Conservation (phyloP, 169 alveolate genomes). For the Cystoisospora suis region DNA sequence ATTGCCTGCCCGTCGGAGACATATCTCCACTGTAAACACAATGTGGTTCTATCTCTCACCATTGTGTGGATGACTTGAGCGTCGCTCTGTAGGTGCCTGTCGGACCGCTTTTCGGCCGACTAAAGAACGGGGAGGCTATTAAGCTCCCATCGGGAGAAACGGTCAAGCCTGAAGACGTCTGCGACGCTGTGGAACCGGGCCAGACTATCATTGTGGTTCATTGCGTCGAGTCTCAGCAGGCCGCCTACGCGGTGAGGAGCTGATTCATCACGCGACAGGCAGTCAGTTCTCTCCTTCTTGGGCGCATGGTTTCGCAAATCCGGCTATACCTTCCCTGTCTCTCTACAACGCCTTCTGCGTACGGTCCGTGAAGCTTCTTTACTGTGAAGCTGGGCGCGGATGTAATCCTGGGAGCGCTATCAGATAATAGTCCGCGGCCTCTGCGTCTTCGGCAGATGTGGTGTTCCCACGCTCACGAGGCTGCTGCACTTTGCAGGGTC, state of each 20-base stretch:
- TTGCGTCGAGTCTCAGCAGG: conserved; percentile 48
- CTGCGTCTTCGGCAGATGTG: too few species aligned
- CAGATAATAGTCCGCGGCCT: too few species aligned
- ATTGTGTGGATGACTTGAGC: neutral
- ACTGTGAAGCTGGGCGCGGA: too few species aligned
- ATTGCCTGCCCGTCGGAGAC: neutral
- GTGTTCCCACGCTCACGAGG: too few species aligned
- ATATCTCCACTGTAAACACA: neutral
- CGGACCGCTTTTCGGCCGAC: conserved; percentile 85
- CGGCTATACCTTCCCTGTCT: too few species aligned
- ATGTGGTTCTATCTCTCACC: neutral
- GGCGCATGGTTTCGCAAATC: too few species aligned
- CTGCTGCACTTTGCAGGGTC: too few species aligned
- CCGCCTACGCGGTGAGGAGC: neutral
- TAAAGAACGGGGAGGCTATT: conserved; percentile 84
- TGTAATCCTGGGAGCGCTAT: too few species aligned
- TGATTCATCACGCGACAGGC: too few species aligned
- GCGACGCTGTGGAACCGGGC: conserved; percentile 83
- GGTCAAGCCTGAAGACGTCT: conserved; percentile 83
- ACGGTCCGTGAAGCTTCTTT: too few species aligned
- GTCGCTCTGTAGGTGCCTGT: conserved; percentile 73
- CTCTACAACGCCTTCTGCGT: too few species aligned
- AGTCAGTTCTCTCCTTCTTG: too few species aligned
- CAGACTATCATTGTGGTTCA: conserved; percentile 63
- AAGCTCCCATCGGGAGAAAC: conserved; percentile 73